Evolutionary conservation across 805 yeast species (phyloP).

Genomic region (Henningerozyma blattae): DNA sequence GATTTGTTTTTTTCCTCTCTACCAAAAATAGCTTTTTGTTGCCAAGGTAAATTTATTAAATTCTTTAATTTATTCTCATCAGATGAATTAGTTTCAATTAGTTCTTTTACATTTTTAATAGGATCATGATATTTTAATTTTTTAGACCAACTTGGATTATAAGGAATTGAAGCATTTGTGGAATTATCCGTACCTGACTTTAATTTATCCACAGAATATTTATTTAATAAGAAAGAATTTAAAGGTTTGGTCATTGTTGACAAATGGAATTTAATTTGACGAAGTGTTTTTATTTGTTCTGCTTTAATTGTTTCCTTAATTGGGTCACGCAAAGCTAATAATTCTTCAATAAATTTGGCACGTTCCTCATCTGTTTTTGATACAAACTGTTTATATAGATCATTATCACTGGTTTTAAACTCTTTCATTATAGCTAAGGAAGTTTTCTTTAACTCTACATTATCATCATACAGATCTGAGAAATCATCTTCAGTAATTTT

Average conservation of each 20-base stretch:
- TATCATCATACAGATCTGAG: constrained; percentile 26
- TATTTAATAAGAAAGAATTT: too few species aligned
- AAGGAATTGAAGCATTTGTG: too few species aligned
- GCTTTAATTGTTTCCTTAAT: constrained; percentile 15
- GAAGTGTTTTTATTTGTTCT: constrained; percentile 12
- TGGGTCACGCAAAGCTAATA: constrained; percentile 13
- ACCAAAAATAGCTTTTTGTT: constrained; percentile 61
- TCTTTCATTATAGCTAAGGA: constrained; percentile 15
- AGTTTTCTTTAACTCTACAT: constrained; percentile 11
- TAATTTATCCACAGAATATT: constrained; percentile 15
- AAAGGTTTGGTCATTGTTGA: constrained; percentile 16
- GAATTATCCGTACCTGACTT: too few species aligned
- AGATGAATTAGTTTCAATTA: constrained; percentile 34
- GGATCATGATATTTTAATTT: constrained; percentile 31
- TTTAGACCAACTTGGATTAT: constrained; percentile 40
- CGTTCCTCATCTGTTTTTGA: constrained; percentile 8
- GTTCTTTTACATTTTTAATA: constrained; percentile 14
- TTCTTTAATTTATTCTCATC: constrained; percentile 35
- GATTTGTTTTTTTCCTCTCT: constrained; percentile 65
- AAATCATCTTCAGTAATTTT: constrained; percentile 23
- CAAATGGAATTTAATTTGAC: constrained; percentile 17
- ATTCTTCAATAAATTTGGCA: constrained; percentile 4
- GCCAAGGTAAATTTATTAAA: constrained; percentile 66
- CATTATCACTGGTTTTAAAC: constrained; percentile 12
- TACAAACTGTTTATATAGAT: constrained; percentile 6